Evolutionary conservation across 1,139 yeast species (phyloP).

Genomic region (Protomyces pachydermus): DNA sequence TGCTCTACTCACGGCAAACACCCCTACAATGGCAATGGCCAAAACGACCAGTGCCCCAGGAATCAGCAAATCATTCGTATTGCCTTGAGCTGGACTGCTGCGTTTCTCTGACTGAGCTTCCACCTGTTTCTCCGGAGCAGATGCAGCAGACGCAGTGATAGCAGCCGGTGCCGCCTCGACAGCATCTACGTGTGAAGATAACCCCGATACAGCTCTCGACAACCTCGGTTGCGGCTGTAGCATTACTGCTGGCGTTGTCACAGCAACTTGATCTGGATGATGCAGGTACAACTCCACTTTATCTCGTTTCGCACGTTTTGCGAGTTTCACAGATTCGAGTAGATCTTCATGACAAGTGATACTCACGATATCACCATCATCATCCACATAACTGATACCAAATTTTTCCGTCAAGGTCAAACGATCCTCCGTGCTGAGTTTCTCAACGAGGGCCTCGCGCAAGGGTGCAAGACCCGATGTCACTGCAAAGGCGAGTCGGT

Average conservation of each 20-base stretch:
- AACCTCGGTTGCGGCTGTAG: conserved; percentile 20
- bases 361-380: conserved; percentile 77
- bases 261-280: conserved; percentile 51
- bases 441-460: conserved; percentile 45
- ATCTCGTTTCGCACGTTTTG: conserved; percentile 48
- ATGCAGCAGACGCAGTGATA: neutral
- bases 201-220: conserved; percentile 18
- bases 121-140: neutral
- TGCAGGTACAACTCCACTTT: conserved; percentile 72
- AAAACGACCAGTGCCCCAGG: conserved; percentile 61
- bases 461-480: conserved; percentile 48
- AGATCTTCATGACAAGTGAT: conserved; percentile 71
- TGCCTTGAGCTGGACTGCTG: conserved; percentile 50
- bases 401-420: conserved; percentile 47
- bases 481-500: conserved; percentile 53
- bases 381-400: conserved; percentile 75
- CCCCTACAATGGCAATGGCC: conserved; percentile 57
- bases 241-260: conserved; percentile 23
- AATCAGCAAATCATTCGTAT: conserved; percentile 52
- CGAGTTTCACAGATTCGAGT: conserved; percentile 60
- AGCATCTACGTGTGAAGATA: neutral
- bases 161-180: neutral
- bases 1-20: conserved; percentile 43
- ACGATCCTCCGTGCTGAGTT: conserved; percentile 47
- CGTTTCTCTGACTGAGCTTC: neutral